These are phyloP conservation scores for Amphicarpaea edgeworthii DNA, from an alignment of 306 rosid genomes.

Conservation along the genomic window DNA sequence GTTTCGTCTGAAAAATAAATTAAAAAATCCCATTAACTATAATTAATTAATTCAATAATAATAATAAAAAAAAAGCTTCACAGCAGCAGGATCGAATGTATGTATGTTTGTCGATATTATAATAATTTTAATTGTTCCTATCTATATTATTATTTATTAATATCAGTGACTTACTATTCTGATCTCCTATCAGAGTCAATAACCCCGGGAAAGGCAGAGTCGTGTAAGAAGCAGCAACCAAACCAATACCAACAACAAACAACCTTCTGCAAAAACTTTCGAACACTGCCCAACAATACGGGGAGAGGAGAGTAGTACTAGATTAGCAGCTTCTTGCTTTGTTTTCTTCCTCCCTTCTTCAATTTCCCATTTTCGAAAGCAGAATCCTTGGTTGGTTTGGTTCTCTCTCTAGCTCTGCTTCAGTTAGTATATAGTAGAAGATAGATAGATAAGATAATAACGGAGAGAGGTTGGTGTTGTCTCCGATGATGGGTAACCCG, in stretches of 20 bases:
- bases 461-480: neutral
- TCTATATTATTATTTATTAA: neutral
- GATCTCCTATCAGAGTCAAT: neutral
- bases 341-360: neutral
- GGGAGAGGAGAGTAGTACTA: neutral
- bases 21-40: neutral
- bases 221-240: neutral
- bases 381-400: neutral
- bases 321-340: neutral
- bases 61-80: neutral
- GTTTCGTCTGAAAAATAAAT: too few relatives aligned
- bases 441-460: too few relatives aligned
- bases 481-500: slow-evolving; percentile 47
- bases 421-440: too few relatives aligned
- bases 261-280: neutral
- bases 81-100: too few relatives aligned
- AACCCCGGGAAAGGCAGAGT: neutral
- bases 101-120: neutral
- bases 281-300: neutral
- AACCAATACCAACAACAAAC: neutral
- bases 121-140: too few relatives aligned
- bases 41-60: neutral
- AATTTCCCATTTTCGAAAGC: neutral
- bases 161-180: neutral
- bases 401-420: neutral